Conservation (phyloP, 495 filamentous ascomycete genomes). For the Podospora pseudoanserina region DNA sequence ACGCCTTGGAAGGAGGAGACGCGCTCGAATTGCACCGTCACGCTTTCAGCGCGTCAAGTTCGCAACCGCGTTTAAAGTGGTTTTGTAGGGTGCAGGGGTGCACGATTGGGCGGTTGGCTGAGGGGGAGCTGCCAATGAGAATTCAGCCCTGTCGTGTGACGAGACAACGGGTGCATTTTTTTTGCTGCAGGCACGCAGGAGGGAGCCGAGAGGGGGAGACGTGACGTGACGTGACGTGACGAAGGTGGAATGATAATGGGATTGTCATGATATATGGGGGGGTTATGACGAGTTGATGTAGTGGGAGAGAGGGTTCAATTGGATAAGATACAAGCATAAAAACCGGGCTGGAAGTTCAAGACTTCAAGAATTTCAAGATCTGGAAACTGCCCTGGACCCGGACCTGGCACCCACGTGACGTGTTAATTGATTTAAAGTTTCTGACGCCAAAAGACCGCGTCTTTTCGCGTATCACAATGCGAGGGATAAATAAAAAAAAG, state of each 20-base stretch:
- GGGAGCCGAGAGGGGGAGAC: not conserved
- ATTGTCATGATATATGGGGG: not conserved
- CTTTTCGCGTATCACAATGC: conserved; percentile 17
- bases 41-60: not conserved
- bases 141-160: not conserved
- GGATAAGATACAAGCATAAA: not conserved
- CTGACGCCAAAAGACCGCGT: conserved; percentile 29
- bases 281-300: not conserved
- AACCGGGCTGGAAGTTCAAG: not conserved
- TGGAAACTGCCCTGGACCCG: too few relatives aligned
- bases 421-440: conserved; percentile 10
- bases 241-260: not conserved
- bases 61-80: conserved; percentile 13
- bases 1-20: not conserved
- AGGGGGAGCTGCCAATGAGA: conserved; percentile 6
- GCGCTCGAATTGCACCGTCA: not conserved
- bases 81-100: conserved; percentile 11
- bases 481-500: conserved; percentile 8
- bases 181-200: not conserved
- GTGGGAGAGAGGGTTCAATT: not conserved
- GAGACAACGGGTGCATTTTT: not conserved
- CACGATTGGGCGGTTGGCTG: not conserved
- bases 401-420: conserved; percentile 9
- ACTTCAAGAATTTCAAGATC: not conserved
- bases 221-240: not conserved